phyloP scores from a whole-genome alignment of 768 basidiomycete species.

The Leucocoprinus leucothites region DNA sequence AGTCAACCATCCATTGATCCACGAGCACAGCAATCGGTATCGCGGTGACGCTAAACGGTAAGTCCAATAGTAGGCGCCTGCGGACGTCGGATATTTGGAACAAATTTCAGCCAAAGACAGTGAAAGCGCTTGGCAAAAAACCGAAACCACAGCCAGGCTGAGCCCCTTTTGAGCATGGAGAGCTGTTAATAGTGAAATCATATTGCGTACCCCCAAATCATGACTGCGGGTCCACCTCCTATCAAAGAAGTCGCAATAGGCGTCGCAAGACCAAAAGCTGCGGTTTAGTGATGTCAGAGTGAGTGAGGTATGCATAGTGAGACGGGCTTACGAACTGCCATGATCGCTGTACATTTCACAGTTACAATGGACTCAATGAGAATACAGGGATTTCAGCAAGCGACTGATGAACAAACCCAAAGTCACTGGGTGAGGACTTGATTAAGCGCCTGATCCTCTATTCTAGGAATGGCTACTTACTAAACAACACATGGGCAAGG shows the following conservation, averaged over 20 bases:
- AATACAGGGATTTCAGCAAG: too few species aligned
- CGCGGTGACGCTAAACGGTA: slow-evolving; percentile 54
- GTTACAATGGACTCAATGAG: too few species aligned
- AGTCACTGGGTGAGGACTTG: slow-evolving; percentile 34
- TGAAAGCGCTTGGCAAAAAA: slow-evolving; percentile 45
- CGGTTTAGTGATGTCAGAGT: background rate
- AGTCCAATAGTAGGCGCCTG: slow-evolving; percentile 66
- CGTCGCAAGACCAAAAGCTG: slow-evolving; percentile 54
- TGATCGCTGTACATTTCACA: slow-evolving; percentile 39
- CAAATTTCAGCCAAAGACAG: slow-evolving; percentile 57
- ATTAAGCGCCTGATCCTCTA: background rate
- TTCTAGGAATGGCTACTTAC: slow-evolving; percentile 28
- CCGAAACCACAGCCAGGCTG: slow-evolving; percentile 51
- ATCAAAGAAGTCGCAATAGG: slow-evolving; percentile 55
- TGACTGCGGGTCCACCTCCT: slow-evolving; percentile 52
- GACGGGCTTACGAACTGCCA: slow-evolving; percentile 53
- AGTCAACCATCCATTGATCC: slow-evolving; percentile 70
- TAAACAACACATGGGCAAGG: slow-evolving; percentile 50
- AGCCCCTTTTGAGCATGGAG: background rate
- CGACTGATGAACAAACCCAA: slow-evolving; percentile 32
- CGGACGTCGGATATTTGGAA: slow-evolving; percentile 59
- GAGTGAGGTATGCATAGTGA: background rate
- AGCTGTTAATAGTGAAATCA: background rate
- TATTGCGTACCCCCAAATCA: slow-evolving; percentile 53
- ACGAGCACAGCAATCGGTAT: slow-evolving; percentile 49